Base-by-base conservation (phyloP, 352 stramenopile species). In the Phytophthora foliorum region DNA sequence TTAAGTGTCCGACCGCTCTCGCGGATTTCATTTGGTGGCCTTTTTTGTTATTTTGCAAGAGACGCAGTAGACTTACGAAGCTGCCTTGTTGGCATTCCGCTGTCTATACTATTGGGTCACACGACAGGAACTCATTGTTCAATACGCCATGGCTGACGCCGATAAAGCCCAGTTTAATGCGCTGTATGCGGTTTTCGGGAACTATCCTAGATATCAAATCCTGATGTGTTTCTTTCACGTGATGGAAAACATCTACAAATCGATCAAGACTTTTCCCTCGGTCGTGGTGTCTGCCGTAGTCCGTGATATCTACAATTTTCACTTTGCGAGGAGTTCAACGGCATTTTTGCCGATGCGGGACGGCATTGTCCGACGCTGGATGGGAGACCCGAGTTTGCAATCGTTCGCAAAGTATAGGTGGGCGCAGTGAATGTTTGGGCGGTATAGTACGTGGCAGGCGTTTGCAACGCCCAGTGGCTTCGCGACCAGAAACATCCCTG, bases 221-320 rank as follows among this genome's bases (percentile, higher is more conserved):
- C 42, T 75, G 14, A 70, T 75, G 67, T 75, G 56, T 38, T 70
- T 68, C 31, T 67, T 64, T 25, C 60, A 75, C 42, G 49, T 71
- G 0, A 52, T 67, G 11, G 42, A 50, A 2, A 70, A 70, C 9
- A 45, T 70, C 25, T 19, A 66, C 6, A 31, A 70, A 39, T 11
- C 17, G 1, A 66, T 32, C 6, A 44, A 39, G 9, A 6, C 6
- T 2, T 61, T 67, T 24, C 16, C 54, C 6, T 29, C 38, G 27
- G 39, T 44, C 17, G 57, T 57, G 7, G 34, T 3, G 45, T 54
- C 17, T 39, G 34, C 9, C 14, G 9, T 39, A 16, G 5, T 66
- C 0, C 42, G 55, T 14, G 53, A 63, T 29, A 21, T 71, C 3
- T 71, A 75, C 57, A 44, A 75, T 29, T 52, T 71, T 38, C 67